phyloP scores from a whole-genome alignment of 257 asterid genomes.

The Nicotiana sylvestris region DNA sequence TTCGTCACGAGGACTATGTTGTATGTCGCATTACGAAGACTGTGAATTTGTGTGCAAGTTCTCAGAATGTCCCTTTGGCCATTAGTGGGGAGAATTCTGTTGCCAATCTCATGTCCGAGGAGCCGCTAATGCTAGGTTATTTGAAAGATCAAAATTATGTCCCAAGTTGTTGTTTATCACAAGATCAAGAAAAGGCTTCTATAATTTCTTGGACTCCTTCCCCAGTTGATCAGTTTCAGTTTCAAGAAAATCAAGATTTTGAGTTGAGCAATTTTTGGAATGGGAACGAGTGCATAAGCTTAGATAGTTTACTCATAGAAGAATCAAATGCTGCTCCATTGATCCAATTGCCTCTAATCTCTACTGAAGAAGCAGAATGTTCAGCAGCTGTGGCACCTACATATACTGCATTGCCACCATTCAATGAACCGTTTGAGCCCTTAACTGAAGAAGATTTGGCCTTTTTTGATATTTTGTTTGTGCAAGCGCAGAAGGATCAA shows the following conservation, averaged over 20 bases:
- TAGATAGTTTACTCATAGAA: not conserved
- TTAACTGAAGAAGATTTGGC: not conserved
- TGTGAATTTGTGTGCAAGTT: not conserved
- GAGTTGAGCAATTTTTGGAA: not conserved
- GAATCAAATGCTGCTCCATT: not conserved
- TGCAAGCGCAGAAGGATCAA: not conserved
- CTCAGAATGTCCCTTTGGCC: too few relatives aligned
- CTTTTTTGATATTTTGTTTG: not conserved
- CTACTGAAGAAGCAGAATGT: not conserved
- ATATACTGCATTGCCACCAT: too few relatives aligned
- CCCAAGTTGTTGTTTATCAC: not conserved
- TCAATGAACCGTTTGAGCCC: too few relatives aligned
- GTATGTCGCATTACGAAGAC: not conserved
- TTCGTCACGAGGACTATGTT: not conserved
- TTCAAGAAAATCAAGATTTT: not conserved
- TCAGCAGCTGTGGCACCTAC: too few relatives aligned
- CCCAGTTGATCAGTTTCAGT: too few relatives aligned
- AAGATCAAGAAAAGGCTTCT: not conserved
- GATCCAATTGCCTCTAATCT: not conserved
- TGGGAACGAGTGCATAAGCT: not conserved
- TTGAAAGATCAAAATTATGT: not conserved
- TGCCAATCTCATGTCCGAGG: too few relatives aligned
- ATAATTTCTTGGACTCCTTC: too few relatives aligned
- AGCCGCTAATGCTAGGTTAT: too few relatives aligned
- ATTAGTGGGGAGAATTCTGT: too few relatives aligned